These are phyloP conservation scores for Hirsutella rhossiliensis DNA, from an alignment of 2,329 filamentous ascomycete species.

Conservation along the genomic window DNA sequence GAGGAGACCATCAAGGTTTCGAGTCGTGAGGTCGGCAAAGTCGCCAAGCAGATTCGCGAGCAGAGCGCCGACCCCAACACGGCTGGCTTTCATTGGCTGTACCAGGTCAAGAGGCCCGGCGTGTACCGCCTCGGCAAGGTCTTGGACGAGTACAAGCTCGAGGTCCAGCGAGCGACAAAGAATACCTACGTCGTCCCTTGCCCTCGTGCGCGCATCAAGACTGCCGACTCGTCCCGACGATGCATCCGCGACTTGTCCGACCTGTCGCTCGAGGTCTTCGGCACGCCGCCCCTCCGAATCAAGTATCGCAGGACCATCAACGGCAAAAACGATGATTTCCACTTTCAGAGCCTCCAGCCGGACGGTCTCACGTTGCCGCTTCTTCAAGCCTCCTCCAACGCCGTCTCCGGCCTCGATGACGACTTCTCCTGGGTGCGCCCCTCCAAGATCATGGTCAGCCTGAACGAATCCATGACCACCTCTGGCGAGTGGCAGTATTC, in stretches of 20 bases:
- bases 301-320: constrained; percentile 87
- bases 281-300: constrained; percentile 83
- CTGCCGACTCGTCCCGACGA: constrained; percentile 49
- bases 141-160: constrained; percentile 84
- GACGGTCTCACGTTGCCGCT: constrained; percentile 74
- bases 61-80: constrained; percentile 51
- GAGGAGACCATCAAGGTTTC: constrained; percentile 72
- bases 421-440: constrained; percentile 73
- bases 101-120: constrained; percentile 72
- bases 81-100: constrained; percentile 55
- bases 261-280: constrained; percentile 69
- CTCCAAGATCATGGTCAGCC: constrained; percentile 62
- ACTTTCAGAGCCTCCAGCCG: constrained; percentile 87
- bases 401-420: constrained; percentile 49
- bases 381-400: constrained; percentile 44
- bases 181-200: constrained; percentile 81
- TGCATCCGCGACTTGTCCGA: constrained; percentile 85
- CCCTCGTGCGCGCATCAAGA: constrained; percentile 64
- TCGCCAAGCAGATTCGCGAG: constrained; percentile 57
- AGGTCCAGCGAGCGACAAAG: constrained; percentile 65
- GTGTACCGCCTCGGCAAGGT: constrained; percentile 79
- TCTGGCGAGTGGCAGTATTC: constrained; percentile 81
- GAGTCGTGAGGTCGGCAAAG: constrained; percentile 58
- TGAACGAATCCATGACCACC: constrained; percentile 79
- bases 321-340: constrained; percentile 68